Base-by-base conservation (phyloP, 495 filamentous ascomycete species). In the Penicillium coprophilum region DNA sequence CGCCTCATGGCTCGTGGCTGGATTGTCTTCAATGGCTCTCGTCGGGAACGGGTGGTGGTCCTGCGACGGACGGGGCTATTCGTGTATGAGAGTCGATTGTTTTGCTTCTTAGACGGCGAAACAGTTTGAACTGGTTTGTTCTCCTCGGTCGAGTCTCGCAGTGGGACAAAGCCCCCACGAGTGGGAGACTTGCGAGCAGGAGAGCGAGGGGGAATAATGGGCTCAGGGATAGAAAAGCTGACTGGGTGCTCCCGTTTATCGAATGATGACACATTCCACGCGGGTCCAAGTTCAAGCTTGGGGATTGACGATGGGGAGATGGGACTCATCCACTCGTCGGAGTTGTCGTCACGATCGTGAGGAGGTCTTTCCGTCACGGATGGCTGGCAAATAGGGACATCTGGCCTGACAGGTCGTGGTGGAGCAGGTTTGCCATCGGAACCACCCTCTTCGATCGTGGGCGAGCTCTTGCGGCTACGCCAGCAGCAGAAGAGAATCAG, bases 1-100 rank as follows among this genome's bases (percentile, higher is more conserved):
- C 74, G 71, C 55, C 77, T 78, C 50, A 74, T 57, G 6, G 72
- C 70, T n/a, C 71, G 61, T n/a, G 71, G 67, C 31, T 78, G 74
- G 31, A 77, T 73, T 0, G 70, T 21, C 44, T 69, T 72, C 34
- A 79, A 61, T 3, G 76, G 74, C 46, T 77, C 72, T 21, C 74
- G 66, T 52, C 65, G 60, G 27, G 74, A 71, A 23, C 63, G 68
- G 27, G 59, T 72, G 28, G 65, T 69, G 28, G 62, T 61, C 9
- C 65, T 57, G 24, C 69, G 67, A 36, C 71, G 74, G 30, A 76
- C 54, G 17, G 67, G 64, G 32, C 69, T 74, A 40, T 46, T 67
- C 4, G 66, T 64, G 30, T 61, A 68, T 8, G 74, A 74, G 10
- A 71, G 40, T 10, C 67, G 69, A n/a, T 74, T 64, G 27, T 62